These are phyloP conservation scores for Cylindrotheca fusiformis DNA, from an alignment of 108 stramenopile genomes.

Conservation along the genomic window DNA sequence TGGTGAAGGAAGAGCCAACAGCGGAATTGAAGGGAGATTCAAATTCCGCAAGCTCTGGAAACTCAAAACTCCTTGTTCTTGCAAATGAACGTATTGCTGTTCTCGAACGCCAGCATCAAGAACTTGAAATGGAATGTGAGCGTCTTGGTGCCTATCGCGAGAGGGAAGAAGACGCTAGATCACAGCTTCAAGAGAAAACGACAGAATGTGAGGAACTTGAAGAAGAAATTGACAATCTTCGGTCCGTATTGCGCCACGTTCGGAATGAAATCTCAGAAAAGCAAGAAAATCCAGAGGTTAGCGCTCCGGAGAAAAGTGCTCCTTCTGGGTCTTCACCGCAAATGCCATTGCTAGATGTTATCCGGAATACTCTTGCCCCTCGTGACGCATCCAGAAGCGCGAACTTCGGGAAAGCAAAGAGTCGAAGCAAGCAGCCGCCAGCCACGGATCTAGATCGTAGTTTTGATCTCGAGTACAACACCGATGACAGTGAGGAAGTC, in stretches of 20 bases:
- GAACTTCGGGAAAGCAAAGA: not conserved
- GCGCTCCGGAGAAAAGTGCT: not conserved
- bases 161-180: constrained; percentile 25
- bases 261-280: constrained; percentile 18
- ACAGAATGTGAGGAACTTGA: constrained; percentile 33
- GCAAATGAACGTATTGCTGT: constrained; percentile 57
- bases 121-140: constrained; percentile 28
- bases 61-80: constrained; percentile 40
- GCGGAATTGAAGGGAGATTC: constrained; percentile 4
- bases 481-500: constrained; percentile 40
- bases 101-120: constrained; percentile 48
- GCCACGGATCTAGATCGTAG: not conserved
- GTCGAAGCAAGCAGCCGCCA: not conserved
- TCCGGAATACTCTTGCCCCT: constrained; percentile 2
- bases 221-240: constrained; percentile 22
- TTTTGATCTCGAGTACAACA: constrained; percentile 3
- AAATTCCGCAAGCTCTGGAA: constrained; percentile 7
- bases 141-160: constrained; percentile 27
- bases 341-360: constrained; percentile 15
- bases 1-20: constrained; percentile 38
- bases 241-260: constrained; percentile 34
- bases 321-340: too few relatives aligned
- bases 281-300: not conserved
- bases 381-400: too few relatives aligned
- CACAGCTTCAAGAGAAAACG: constrained; percentile 19